Evolutionary conservation across 495 filamentous ascomycete species (phyloP), one percentile per base, ranked within the genome.

Genomic region (Neurospora sp.): DNA sequence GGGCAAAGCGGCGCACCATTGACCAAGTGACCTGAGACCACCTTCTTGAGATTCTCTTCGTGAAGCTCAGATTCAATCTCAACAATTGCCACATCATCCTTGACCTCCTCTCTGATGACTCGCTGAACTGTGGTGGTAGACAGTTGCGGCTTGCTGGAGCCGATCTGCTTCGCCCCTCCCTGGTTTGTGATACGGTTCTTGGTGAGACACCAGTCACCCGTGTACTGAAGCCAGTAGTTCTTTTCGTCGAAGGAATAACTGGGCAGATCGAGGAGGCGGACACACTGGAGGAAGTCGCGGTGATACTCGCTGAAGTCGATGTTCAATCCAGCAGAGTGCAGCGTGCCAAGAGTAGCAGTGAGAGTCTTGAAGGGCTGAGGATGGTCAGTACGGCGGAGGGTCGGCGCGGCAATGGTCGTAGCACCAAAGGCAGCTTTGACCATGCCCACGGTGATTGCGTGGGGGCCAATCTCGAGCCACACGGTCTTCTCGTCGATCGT

Each of bases 181-280:
- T 88, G 84, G 72, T 86, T 85, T 12, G 88, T 87, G 9, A 88
- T 86, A 40, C 87, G 87, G 80, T 92, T 91, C 80, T 93, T 93
- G 75, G 89, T 90, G 40, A 94, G 75, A 88, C 69, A 89, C 85
- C 82, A 88, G 83, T 84, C 92, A 72, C 91, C 89, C 16, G 84
- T 85, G 79, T 94, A 94, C 14, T 90, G 85, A 27, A 94, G 87
- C 93, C 93, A 96, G 80, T 94, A 93, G 75, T 91, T 90, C 84
- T 94, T 94, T 40, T 89, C 81, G 72, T 96, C 91, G 83, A 90
- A 97, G 10, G 87, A 88, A 77, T 97, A 97, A 4, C 87, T 81
- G 20, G 93, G 93, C 3, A 96, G 86, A 18, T 87, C 82, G 2
- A 96, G 81, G 14, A 94, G 85, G 40, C 87, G 84, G 45, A 89